Conservation (phyloP, 2,329 filamentous ascomycete genomes). For the Scytalidium lignicola region DNA sequence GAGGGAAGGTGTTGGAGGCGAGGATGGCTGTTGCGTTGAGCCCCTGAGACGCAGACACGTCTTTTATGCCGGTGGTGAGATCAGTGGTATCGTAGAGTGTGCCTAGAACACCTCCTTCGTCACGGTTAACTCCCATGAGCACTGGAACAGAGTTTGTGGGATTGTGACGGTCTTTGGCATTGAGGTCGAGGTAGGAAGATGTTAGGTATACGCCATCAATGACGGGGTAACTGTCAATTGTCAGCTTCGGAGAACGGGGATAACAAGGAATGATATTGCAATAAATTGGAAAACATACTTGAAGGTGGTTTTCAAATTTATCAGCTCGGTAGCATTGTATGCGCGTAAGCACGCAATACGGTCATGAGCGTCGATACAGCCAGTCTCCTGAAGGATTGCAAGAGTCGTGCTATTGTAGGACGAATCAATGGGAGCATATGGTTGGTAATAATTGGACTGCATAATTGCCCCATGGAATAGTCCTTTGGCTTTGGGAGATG, state of each 20-base stretch:
- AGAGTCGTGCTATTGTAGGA: conserved; percentile 1
- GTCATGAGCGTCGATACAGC: conserved; percentile 7
- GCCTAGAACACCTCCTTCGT: conserved; percentile 19
- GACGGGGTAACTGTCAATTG: conserved; percentile 8
- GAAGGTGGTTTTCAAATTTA: conserved; percentile 16
- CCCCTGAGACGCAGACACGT: neutral
- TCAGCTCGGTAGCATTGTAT: conserved; percentile 4
- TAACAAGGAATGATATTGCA: neutral
- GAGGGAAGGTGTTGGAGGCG: neutral
- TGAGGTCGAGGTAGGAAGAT: conserved; percentile 1
- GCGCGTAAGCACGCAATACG: conserved; percentile 6
- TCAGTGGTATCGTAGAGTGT: conserved; percentile 5
- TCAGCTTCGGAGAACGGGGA: neutral
- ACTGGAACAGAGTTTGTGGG: conserved; percentile 13
- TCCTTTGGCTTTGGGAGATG: conserved; percentile 17
- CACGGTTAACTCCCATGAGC: conserved; percentile 21
- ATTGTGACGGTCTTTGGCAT: neutral
- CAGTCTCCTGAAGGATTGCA: conserved; percentile 3
- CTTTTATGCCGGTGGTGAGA: neutral
- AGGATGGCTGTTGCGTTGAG: conserved; percentile 1
- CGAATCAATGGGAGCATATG: conserved; percentile 3
- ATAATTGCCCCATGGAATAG: conserved; percentile 17
- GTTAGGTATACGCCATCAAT: conserved; percentile 19
- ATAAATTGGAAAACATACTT: neutral
- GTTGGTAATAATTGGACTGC: conserved; percentile 11